Evolutionary conservation across 2,329 filamentous ascomycete genomes (phyloP).

Genomic region (Torrubiella hemipterigena): DNA sequence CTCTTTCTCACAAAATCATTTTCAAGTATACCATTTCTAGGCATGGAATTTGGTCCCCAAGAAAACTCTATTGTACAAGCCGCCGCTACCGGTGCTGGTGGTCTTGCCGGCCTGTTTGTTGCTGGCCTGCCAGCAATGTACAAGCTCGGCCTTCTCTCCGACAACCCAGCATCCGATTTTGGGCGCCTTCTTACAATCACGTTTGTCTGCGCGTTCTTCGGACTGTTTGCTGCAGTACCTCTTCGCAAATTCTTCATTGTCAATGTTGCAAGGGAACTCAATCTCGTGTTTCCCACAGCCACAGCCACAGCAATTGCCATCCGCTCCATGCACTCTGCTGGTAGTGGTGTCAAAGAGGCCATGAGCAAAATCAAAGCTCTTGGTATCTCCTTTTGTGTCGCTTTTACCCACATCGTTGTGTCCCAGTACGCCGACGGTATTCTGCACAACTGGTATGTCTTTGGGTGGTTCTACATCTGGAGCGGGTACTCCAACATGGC

Average conservation of each 20-base stretch:
- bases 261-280: slow-evolving; percentile 47
- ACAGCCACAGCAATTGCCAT: slow-evolving; percentile 51
- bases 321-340: slow-evolving; percentile 47
- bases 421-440: slow-evolving; percentile 48
- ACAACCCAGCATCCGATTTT: slow-evolving; percentile 41
- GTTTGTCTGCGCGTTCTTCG: slow-evolving; percentile 50
- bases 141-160: slow-evolving; percentile 35
- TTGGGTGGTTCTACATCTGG: slow-evolving; percentile 43
- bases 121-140: slow-evolving; percentile 49
- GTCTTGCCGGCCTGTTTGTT: slow-evolving; percentile 43
- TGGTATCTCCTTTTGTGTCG: slow-evolving; percentile 34
- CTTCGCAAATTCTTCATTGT: slow-evolving; percentile 58
- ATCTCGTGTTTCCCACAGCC: slow-evolving; percentile 45
- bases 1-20: slow-evolving; percentile 38
- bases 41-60: slow-evolving; percentile 43
- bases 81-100: slow-evolving; percentile 45
- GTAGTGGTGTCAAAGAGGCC: slow-evolving; percentile 36
- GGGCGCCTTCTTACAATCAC: slow-evolving; percentile 47
- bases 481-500: slow-evolving; percentile 35
- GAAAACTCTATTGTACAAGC: slow-evolving; percentile 53
- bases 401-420: slow-evolving; percentile 39
- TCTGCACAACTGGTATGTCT: slow-evolving; percentile 45
- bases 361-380: slow-evolving; percentile 45
- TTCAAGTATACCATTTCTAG: slow-evolving; percentile 37
- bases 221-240: slow-evolving; percentile 49